phyloP scores from a whole-genome alignment of 2,329 filamentous ascomycete genomes.

The Albifimbria verrucaria region DNA sequence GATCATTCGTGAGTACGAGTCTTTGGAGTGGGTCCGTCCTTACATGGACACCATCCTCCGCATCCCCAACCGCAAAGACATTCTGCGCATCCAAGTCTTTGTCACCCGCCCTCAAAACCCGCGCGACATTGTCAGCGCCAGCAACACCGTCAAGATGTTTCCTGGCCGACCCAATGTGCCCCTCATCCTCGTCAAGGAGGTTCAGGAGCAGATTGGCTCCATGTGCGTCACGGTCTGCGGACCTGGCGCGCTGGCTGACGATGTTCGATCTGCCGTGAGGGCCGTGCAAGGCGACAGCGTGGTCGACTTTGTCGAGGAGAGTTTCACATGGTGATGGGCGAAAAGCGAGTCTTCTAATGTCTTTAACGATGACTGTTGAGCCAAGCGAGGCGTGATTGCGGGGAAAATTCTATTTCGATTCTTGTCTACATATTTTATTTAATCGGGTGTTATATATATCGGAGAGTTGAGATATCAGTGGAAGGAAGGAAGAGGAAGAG shows the following conservation, averaged over 20 bases:
- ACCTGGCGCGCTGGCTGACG: constrained; percentile 70
- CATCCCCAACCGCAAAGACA: constrained; percentile 76
- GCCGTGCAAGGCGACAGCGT: constrained; percentile 59
- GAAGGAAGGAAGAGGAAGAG: background rate
- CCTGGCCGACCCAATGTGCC: constrained; percentile 82
- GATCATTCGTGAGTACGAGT: constrained; percentile 86
- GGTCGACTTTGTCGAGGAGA: constrained; percentile 75
- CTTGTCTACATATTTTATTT: constrained; percentile 6
- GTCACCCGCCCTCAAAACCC: constrained; percentile 82
- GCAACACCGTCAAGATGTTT: constrained; percentile 83
- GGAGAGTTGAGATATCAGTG: background rate
- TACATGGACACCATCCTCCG: constrained; percentile 75
- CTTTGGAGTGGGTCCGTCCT: constrained; percentile 88
- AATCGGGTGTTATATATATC: constrained; percentile 3
- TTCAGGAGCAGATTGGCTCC: constrained; percentile 76
- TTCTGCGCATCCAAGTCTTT: constrained; percentile 84
- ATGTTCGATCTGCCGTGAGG: constrained; percentile 67
- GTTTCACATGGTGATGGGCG: constrained; percentile 59
- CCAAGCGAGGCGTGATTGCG: background rate
- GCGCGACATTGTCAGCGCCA: constrained; percentile 75
- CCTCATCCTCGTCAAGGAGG: constrained; percentile 76
- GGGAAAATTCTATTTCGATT: constrained; percentile 6
- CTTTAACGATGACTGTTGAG: constrained; percentile 8
- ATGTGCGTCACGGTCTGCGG: constrained; percentile 85
- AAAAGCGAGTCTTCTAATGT: background rate